Conservation (phyloP, 2,329 filamentous ascomycete genomes). For the Arthrobotrys entomopaga region DNA sequence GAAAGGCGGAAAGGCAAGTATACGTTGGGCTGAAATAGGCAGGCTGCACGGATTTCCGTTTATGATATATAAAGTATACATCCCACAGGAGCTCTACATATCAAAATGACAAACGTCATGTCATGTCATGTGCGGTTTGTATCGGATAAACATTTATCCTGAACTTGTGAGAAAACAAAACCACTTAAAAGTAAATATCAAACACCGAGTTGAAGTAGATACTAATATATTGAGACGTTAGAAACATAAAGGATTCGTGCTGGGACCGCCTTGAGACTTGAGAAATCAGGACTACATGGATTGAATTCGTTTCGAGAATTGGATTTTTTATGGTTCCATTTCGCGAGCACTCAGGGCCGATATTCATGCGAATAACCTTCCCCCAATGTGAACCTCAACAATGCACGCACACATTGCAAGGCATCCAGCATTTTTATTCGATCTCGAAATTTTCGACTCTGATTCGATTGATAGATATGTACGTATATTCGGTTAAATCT, state of each 20-base stretch:
- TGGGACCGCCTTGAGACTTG: neutral
- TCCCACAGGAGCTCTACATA: neutral
- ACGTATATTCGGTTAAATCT: constrained; percentile 2
- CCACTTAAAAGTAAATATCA: too few species aligned
- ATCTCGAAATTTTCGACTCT: neutral
- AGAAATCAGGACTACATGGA: constrained; percentile 17
- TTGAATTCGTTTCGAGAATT: constrained; percentile 34
- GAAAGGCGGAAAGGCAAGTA: constrained; percentile 2
- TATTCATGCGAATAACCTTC: too few species aligned
- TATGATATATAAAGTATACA: too few species aligned
- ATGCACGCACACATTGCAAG: too few species aligned
- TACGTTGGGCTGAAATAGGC: constrained; percentile 36
- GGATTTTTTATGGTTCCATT: neutral
- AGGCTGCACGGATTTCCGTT: constrained; percentile 13
- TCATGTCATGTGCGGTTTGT: neutral
- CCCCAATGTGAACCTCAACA: too few species aligned
- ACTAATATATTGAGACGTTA: too few species aligned
- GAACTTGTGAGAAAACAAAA: neutral
- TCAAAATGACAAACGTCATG: neutral
- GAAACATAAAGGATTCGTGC: too few species aligned
- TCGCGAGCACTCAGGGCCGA: too few species aligned
- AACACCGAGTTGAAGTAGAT: too few species aligned
- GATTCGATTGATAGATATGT: too few species aligned
- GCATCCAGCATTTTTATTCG: neutral
- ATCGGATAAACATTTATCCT: constrained; percentile 29